Conservation (phyloP, 176 grass and related monocot species). For the Lolium perenne region DNA sequence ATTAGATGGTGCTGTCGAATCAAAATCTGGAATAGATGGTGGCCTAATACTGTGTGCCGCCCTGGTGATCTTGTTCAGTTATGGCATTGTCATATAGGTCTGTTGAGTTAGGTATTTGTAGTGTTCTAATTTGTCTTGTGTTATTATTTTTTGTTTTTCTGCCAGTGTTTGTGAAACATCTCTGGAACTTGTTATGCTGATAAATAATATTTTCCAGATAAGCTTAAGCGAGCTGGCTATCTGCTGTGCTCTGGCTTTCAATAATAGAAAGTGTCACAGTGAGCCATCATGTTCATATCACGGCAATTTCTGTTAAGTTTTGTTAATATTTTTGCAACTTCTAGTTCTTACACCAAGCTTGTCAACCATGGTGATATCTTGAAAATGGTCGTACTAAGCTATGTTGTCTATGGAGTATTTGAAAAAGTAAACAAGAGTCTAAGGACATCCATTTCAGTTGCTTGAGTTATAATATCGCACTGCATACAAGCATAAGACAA, state of each 20-base stretch:
- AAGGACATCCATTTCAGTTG: background rate
- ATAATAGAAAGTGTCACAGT: background rate
- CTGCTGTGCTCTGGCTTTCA: background rate
- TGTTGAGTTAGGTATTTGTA: constrained; percentile 27
- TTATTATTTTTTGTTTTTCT: constrained; percentile 25
- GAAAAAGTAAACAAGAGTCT: too few relatives aligned
- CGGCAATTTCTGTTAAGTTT: background rate
- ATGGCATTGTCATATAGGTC: constrained; percentile 7
- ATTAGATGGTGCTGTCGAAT: constrained; percentile 35
- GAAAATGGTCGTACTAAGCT: too few relatives aligned
- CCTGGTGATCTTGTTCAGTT: constrained; percentile 21
- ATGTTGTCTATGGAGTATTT: too few relatives aligned
- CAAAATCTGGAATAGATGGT: constrained; percentile 29
- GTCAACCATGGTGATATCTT: too few relatives aligned
- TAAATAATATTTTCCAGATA: constrained; percentile 39
- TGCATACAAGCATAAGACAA: background rate
- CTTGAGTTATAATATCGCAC: background rate
- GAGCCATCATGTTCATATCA: background rate
- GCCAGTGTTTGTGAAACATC: constrained; percentile 36
- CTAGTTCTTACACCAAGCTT: too few relatives aligned
- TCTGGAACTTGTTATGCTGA: constrained; percentile 21
- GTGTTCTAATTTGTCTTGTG: constrained; percentile 35
- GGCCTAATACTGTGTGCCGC: background rate
- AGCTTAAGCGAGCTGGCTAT: constrained; percentile 3
- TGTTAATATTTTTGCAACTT: too few relatives aligned